Percentiles rank a stretch among this genome's conserved stretches.
phyloP scores from a whole-genome alignment of 352 stramenopile genomes.

The Phytophthora crassamura region DNA sequence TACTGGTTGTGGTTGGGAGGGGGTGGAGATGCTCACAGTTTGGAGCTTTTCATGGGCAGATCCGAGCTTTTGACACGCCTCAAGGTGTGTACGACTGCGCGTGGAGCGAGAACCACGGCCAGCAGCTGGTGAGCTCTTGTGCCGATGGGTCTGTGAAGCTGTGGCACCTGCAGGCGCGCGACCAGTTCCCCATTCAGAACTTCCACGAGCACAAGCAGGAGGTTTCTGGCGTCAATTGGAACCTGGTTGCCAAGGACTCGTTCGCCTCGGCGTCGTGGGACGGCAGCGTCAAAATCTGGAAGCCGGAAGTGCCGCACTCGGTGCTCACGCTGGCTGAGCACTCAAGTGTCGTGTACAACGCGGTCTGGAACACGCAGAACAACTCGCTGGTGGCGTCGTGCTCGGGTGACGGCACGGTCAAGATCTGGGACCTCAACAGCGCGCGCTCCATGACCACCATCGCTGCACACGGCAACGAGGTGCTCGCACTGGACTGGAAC shows the following conservation, averaged over 20 bases:
- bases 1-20: neutral
- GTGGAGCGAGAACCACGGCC: conserved; percentile 89
- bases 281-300: conserved; percentile 88
- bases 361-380: conserved; percentile 87
- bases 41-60: conserved; percentile 31
- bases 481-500: conserved; percentile 92
- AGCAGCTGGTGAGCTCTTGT: conserved; percentile 89
- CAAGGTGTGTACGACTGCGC: conserved; percentile 91
- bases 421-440: conserved; percentile 83
- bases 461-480: conserved; percentile 77
- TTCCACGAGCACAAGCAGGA: conserved; percentile 90
- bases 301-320: conserved; percentile 72
- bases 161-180: conserved; percentile 88
- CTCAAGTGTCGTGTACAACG: conserved; percentile 82
- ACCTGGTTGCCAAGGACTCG: conserved; percentile 85
- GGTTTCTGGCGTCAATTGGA: conserved; percentile 92
- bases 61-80: conserved; percentile 90
- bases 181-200: conserved; percentile 89
- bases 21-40: neutral
- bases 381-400: conserved; percentile 74
- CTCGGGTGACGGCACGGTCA: conserved; percentile 76
- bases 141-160: conserved; percentile 91
- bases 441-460: conserved; percentile 65
- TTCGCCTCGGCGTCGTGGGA: conserved; percentile 92
- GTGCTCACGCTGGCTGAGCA: conserved; percentile 83